These are phyloP conservation scores for Trametes elegans DNA, from an alignment of 768 basidiomycete genomes.

Conservation along the genomic window DNA sequence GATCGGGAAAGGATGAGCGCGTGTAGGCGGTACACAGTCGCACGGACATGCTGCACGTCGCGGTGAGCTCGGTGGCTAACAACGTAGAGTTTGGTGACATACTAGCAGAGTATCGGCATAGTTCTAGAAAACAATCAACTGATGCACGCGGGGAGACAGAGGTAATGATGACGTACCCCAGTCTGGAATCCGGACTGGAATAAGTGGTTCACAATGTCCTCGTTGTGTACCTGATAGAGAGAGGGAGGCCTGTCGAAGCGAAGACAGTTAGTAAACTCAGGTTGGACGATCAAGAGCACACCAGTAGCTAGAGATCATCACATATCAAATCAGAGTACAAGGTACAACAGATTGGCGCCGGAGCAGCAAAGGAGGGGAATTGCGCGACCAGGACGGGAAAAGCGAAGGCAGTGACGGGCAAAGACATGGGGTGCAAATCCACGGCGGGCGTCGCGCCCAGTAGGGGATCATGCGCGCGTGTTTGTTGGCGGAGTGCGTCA, in stretches of 20 bases:
- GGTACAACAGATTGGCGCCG: slow-evolving; percentile 10
- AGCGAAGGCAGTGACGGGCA: background rate
- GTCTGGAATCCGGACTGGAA: slow-evolving; percentile 80
- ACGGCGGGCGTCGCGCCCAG: no score
- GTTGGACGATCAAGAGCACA: background rate
- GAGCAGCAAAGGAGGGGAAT: background rate
- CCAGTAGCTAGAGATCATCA: background rate
- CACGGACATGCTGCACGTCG: slow-evolving; percentile 61
- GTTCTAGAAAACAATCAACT: slow-evolving; percentile 48
- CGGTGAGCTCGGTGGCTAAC: background rate
- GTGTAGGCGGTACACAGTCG: slow-evolving; percentile 75
- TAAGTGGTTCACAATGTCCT: slow-evolving; percentile 75
- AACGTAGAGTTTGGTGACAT: slow-evolving; percentile 9
- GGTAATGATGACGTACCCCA: slow-evolving; percentile 53
- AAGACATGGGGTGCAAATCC: no score
- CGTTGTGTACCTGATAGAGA: slow-evolving; percentile 65
- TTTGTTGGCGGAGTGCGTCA: background rate
- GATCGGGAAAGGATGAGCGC: slow-evolving; percentile 86
- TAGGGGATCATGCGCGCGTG: no score
- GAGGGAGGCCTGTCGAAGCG: slow-evolving; percentile 18
- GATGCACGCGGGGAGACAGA: background rate
- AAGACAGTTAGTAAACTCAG: background rate
- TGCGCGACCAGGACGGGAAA: background rate
- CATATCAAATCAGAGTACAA: background rate
- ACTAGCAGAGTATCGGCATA: slow-evolving; percentile 82